These are phyloP conservation scores for Decorospora gaudefroyi DNA, from an alignment of 2,329 filamentous ascomycete species.

Conservation along the genomic window DNA sequence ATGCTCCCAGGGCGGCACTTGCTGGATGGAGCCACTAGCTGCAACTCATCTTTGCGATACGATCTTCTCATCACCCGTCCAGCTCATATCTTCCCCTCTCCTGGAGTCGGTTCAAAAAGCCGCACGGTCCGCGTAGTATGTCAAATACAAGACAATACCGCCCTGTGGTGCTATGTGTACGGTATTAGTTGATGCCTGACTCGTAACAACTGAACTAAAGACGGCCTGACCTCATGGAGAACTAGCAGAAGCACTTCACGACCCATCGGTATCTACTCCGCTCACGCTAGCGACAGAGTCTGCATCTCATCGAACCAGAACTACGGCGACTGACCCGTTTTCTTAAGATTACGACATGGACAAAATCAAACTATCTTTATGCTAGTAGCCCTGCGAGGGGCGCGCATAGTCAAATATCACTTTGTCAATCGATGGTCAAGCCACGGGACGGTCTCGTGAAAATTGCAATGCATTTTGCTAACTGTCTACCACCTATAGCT, in stretches of 20 bases:
- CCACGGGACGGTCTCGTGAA: neutral
- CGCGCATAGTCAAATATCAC: no score
- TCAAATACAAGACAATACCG: no score
- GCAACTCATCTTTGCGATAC: conserved; percentile 4
- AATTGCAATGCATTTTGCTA: no score
- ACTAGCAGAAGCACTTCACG: conserved; percentile 3
- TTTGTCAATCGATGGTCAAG: no score
- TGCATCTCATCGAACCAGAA: neutral
- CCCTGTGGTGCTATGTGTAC: no score
- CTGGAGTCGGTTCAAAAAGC: conserved; percentile 6
- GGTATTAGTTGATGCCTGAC: no score
- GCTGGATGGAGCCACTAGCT: conserved; percentile 9
- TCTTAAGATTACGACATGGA: neutral
- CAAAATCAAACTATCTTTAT: neutral
- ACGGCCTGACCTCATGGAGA: neutral
- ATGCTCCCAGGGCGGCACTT: conserved; percentile 4
- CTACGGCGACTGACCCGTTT: neutral
- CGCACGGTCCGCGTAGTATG: conserved; percentile 4
- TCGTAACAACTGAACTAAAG: conserved; percentile 5
- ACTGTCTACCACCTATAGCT: no score
- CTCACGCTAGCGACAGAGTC: conserved; percentile 1
- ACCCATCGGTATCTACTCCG: conserved; percentile 7
- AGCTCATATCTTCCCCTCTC: neutral
- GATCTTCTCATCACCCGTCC: conserved; percentile 6
- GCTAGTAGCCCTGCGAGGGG: no score